Base-by-base conservation (phyloP, 495 filamentous ascomycete genomes). In the Evernia prunastri region DNA sequence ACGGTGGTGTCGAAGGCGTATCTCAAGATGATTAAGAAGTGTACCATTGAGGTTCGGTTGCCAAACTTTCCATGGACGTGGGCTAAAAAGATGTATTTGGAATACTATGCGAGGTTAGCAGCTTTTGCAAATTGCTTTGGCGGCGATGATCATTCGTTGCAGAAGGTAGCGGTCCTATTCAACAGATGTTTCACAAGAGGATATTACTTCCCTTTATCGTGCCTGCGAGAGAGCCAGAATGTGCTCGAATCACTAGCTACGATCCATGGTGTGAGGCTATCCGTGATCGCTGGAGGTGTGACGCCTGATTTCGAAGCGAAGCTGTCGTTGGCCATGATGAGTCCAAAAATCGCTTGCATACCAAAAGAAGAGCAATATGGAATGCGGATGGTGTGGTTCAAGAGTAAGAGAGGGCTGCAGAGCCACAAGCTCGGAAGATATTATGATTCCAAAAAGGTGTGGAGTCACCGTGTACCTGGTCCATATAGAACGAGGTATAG, bases 141-240 rank as follows among this genome's bases (percentile, higher is more conserved):
- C 15, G 56, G 33, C 56, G 25, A 40, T 31, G 56, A 58, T 25
- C 56, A 58, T 36, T 58, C 56, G 35, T 39, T 58, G n/a, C 56
- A 58, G 18, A 23, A 17, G 15, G 23, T 58, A n/a, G n/a, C n/a
- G 18, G 40, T 58, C 15, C 35, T 36, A 18, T 58, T 39, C 56
- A 23, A 37, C 13, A 35, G 31, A 40, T 23, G 56, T 27, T 58
- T 58, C 10, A 25, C 3, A 4, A 57, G 5, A 57, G 54, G 31
- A 20, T 9, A 57, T n/a, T 57, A 57, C 27, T 36, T 58, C 11
- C 56, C 56, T 25, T n/a, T 25, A 29, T 58, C 18, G 5, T 58
- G 56, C 40, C 56, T 39, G 4, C 56, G 33, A 58, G 29, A 20
- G n/a, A 25, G 33, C 17, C 35, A 58, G 35, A 58, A 58, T 37